Evolutionary conservation across 345 rosid genomes (phyloP).

Genomic region (Bretschneidera sinensis): DNA sequence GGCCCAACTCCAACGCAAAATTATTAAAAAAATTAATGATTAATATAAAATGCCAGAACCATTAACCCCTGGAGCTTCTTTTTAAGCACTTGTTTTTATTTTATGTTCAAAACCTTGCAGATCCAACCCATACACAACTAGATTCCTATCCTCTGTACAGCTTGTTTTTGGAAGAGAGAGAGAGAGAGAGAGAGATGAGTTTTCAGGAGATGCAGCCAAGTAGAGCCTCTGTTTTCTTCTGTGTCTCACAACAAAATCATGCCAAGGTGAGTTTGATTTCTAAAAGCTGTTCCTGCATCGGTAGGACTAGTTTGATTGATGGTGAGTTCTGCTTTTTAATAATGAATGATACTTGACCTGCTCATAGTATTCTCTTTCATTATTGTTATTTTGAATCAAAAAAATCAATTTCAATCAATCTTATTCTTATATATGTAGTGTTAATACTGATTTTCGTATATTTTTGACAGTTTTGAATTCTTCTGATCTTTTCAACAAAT

Average conservation of each 20-base stretch:
- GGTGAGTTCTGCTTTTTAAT: no score
- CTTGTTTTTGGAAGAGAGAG: constrained; percentile 37
- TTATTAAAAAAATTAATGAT: neutral
- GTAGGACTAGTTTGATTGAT: no score
- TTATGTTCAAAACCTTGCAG: constrained; percentile 35
- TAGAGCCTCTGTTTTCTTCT: constrained; percentile 12
- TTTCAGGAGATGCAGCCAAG: constrained; percentile 17
- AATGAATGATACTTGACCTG: no score
- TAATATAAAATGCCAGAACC: no score
- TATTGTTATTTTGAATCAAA: no score
- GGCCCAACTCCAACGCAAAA: constrained; percentile 22
- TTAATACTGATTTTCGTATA: no score
- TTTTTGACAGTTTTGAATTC: no score
- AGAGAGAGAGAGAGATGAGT: constrained; percentile 21
- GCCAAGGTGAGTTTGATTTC: constrained; percentile 4
- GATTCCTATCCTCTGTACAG: constrained; percentile 47
- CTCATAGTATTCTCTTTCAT: no score
- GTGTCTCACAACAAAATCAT: constrained; percentile 10
- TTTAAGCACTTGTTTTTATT: constrained; percentile 43
- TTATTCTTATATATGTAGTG: no score
- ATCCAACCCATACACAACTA: constrained; percentile 53
- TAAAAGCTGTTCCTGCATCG: neutral
- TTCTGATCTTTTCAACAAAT: no score
- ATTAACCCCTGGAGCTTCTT: constrained; percentile 42
- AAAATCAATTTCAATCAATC: no score